Evolutionary conservation across 495 filamentous ascomycete genomes (phyloP).

Genomic region (Amniculicola lignicola): DNA sequence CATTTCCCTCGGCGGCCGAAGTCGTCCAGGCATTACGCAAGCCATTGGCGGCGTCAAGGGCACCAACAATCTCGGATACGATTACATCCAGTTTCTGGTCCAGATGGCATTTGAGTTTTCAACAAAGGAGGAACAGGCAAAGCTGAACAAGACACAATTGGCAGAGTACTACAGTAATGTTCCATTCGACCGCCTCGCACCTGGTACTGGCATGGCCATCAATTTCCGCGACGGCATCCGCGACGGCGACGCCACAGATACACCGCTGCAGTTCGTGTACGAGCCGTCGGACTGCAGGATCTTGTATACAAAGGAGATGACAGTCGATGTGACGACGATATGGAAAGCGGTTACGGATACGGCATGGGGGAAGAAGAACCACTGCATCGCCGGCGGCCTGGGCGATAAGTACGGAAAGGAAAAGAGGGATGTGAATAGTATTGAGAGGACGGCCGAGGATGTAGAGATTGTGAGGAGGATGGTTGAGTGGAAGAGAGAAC

Average conservation of each 20-base stretch:
- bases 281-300: conserved; percentile 40
- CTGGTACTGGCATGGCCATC: conserved; percentile 14
- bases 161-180: conserved; percentile 21
- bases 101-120: conserved; percentile 9
- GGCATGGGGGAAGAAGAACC: conserved; percentile 32
- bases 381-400: conserved; percentile 22
- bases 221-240: conserved; percentile 40
- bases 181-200: conserved; percentile 21
- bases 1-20: conserved; percentile 60
- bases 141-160: conserved; percentile 20
- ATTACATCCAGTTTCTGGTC: conserved; percentile 24
- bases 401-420: conserved; percentile 7
- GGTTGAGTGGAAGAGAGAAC: conserved; percentile 14
- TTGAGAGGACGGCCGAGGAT: conserved; percentile 7
- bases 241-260: conserved; percentile 31
- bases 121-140: neutral
- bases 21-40: conserved; percentile 55
- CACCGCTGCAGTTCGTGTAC: conserved; percentile 40
- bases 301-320: conserved; percentile 39
- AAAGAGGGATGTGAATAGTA: neutral
- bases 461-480: conserved; percentile 14
- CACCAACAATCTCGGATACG: conserved; percentile 20
- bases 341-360: conserved; percentile 37
- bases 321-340: conserved; percentile 33
- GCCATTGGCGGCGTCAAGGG: conserved; percentile 61